Base-by-base conservation (phyloP, 495 filamentous ascomycete genomes). In the Cercophora newfieldiana region DNA sequence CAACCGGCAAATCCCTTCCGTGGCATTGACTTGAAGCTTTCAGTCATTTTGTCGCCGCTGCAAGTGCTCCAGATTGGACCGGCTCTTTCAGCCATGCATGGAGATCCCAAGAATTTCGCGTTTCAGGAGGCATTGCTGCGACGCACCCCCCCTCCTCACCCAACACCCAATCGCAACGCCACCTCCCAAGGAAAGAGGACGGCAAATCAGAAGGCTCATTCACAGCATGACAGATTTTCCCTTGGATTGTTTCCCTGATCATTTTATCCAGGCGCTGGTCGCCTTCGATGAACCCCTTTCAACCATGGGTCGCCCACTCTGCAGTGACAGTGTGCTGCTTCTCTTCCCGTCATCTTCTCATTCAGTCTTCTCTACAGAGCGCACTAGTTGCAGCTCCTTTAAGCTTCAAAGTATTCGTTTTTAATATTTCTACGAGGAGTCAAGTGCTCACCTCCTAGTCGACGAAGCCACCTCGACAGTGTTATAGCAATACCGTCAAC, bases 71-170 rank as follows among this genome's bases (percentile, higher is more conserved):
- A 61, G 31, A 65, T 69, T 71, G 69, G 67, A 28, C 65, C 65
- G 61, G 65, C 21, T 53, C 29, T 28, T 51, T 59, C 57, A 29
- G 51, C 37, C 25, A 37, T 64, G 71, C 68, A 73, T 70, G 56
- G 66, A 47, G 22, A 18, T 61, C 61, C 66, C 69, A 37, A 59
- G 64, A 19, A 19, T 54, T 58, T 18, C 29, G 29, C 59, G 71
- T 74, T 74, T 74, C 71, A 74, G 63, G 67, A 71, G 65, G 68
- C 60, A 71, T 71, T 69, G 71, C 59, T 68, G 25, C 63, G 59
- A 58, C 70, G 64, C 63, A 66, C 47, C 65, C 59, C 19, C 56
- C 53, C 44, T 49, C 47, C 26, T 21, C 58, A 24, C 22, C 21
- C 31, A 60, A 10, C 31, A 44, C 18, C 37, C 37, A 8, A 14